Evolutionary conservation across 805 yeast genomes (phyloP).

Genomic region (Yamadazyma endophytica): DNA sequence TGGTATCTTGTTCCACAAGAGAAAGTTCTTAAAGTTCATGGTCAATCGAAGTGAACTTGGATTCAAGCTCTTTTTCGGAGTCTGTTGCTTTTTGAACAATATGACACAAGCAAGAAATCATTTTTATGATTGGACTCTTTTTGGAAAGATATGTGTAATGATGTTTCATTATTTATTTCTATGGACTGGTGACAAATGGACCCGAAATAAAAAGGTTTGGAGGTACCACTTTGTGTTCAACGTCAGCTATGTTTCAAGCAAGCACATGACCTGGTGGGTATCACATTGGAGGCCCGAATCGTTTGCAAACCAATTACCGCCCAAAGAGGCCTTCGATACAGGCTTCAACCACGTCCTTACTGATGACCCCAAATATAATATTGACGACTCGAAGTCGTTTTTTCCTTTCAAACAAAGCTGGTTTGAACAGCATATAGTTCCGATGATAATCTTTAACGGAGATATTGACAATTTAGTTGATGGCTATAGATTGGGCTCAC

Average conservation of each 20-base stretch:
- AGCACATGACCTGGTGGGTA: slow-evolving; percentile 92
- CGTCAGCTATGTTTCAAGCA: slow-evolving; percentile 76
- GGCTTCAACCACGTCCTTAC: slow-evolving; percentile 23
- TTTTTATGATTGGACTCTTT: slow-evolving; percentile 37
- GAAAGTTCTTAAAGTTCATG: slow-evolving; percentile 59
- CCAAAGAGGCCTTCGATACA: slow-evolving; percentile 23
- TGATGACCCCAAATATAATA: slow-evolving; percentile 13
- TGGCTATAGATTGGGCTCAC: slow-evolving; percentile 61
- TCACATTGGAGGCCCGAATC: slow-evolving; percentile 35
- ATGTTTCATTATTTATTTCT: slow-evolving; percentile 86
- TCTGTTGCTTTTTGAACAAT: slow-evolving; percentile 71
- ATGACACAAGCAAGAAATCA: slow-evolving; percentile 57
- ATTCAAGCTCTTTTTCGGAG: slow-evolving; percentile 63
- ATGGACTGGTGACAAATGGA: slow-evolving; percentile 79
- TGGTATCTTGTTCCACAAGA: slow-evolving; percentile 65
- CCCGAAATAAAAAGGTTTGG: slow-evolving; percentile 55
- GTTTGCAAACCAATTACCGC: slow-evolving; percentile 34
- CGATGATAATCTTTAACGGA: slow-evolving; percentile 64
- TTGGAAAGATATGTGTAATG: slow-evolving; percentile 63
- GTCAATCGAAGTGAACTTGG: slow-evolving; percentile 43
- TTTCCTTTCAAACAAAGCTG: slow-evolving; percentile 52
- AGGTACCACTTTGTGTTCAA: slow-evolving; percentile 79
- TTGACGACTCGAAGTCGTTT: slow-evolving; percentile 39
- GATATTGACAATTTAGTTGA: slow-evolving; percentile 74
- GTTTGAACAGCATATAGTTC: slow-evolving; percentile 48